Evolutionary conservation across 2,329 filamentous ascomycete species (phyloP).

Genomic region (Chlorencoelia australis): DNA sequence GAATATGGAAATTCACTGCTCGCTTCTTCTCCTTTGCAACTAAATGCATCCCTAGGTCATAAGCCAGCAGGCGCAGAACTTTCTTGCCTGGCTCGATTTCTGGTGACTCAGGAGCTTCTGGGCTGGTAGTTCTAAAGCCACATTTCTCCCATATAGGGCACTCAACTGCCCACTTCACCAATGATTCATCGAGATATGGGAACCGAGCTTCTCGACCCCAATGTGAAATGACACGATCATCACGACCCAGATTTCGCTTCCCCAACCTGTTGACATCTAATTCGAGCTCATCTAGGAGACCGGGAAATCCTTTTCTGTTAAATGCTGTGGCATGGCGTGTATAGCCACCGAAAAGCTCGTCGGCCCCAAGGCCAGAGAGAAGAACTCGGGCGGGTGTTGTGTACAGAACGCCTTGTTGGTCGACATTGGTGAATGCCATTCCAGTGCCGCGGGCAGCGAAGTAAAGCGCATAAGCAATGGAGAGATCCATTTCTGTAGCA

Average conservation of each 20-base stretch:
- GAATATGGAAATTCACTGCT: slow-evolving; percentile 49
- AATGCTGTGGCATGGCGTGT: slow-evolving; percentile 74
- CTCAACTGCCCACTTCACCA: slow-evolving; percentile 72
- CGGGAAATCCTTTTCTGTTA: slow-evolving; percentile 53
- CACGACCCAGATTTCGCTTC: slow-evolving; percentile 87
- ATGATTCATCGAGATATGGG: slow-evolving; percentile 78
- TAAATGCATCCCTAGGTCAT: slow-evolving; percentile 57
- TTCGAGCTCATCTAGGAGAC: slow-evolving; percentile 70
- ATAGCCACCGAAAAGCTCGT: slow-evolving; percentile 94
- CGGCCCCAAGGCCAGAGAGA: slow-evolving; percentile 85
- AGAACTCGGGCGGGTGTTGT: slow-evolving; percentile 69
- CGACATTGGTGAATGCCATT: slow-evolving; percentile 22
- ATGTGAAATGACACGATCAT: slow-evolving; percentile 82
- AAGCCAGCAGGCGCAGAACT: slow-evolving; percentile 66
- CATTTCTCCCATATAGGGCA: slow-evolving; percentile 77
- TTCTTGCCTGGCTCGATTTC: slow-evolving; percentile 70
- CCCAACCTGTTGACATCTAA: slow-evolving; percentile 80
- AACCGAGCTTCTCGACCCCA: slow-evolving; percentile 86
- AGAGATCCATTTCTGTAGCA: slow-evolving; percentile 97
- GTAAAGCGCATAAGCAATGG: slow-evolving; percentile 87
- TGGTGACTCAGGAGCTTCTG: slow-evolving; percentile 17
- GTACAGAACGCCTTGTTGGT: slow-evolving; percentile 34
- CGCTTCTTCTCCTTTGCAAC: slow-evolving; percentile 87
- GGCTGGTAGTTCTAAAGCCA: slow-evolving; percentile 51
- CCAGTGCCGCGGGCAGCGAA: slow-evolving; percentile 73